Base-by-base conservation (phyloP, 768 basidiomycete genomes). In the Lactarius indigo region DNA sequence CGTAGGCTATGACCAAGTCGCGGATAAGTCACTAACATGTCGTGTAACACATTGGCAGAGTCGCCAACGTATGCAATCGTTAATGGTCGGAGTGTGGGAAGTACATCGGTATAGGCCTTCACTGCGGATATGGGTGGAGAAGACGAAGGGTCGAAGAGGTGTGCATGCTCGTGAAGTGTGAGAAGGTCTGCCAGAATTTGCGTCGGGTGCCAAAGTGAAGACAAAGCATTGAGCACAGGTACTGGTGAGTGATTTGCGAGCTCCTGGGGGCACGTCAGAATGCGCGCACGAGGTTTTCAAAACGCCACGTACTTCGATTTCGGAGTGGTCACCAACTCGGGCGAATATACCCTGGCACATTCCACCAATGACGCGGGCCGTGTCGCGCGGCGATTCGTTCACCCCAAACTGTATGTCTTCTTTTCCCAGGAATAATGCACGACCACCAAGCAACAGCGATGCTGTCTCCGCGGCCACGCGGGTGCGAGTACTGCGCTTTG, bases 331-430 rank as follows among this genome's bases (percentile, higher is more conserved):
- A 5, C 94, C 94, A 4, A 99, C 96, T 56, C 97, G 89, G 30
- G 97, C 96, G 79, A 98, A 96, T 63, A 98, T 92, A 17, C 96
- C 97, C 76, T 98, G 89, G 64, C 90, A 92, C 96, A 98, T 97
- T 5, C 92, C 91, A 3, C 92, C 90, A 68, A 98, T 86, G 12
- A 99, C 93, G 30, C 88, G 83, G 15, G 93, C 90, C 0, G 91
- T 87, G 78, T 99, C 97, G 47, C 91, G 80, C 4, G 86, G 75
- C 33, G 81, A 85, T 83, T 99, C 97, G 76, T 97, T 99, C 52
- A 98, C 95, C 57, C 96, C 96, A 26, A 99, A 81, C 72, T 99
- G 97, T 62, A 98, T 96, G 74, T 98, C 97, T 2, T 90, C 89
- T 57, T 78, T 79, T 2, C 96, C 95, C 9, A 98, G 81, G 76